Percentiles rank a stretch among this genome's conserved stretches.
Evolutionary conservation across 2,329 filamentous ascomycete genomes (phyloP).

Genomic region (Didymellaceae sp.): DNA sequence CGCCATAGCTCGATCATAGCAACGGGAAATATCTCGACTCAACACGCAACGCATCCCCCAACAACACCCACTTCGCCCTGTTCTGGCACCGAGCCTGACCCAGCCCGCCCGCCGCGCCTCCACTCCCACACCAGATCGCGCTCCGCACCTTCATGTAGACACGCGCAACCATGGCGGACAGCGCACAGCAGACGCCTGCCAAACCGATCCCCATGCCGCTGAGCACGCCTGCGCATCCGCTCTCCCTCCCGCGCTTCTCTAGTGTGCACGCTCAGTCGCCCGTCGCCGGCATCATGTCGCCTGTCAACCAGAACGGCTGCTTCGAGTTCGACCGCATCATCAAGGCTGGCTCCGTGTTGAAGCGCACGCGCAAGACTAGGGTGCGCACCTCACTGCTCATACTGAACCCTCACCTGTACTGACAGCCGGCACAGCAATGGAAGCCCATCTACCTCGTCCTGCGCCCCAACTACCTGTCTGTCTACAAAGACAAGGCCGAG

Average conservation of each 20-base stretch:
- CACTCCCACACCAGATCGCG: background rate
- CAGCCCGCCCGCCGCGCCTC: background rate
- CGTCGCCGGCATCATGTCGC: constrained; percentile 69
- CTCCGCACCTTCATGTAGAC: constrained; percentile 20
- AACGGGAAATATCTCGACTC: constrained; percentile 6
- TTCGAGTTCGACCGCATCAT: constrained; percentile 95
- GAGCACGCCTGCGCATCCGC: constrained; percentile 24
- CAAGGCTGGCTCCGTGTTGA: constrained; percentile 84
- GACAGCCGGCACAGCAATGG: constrained; percentile 71
- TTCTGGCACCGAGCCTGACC: too few species aligned
- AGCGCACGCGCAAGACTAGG: constrained; percentile 93
- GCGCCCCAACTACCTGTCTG: constrained; percentile 84
- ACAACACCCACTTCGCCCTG: too few species aligned
- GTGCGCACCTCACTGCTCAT: constrained; percentile 43
- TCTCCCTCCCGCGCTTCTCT: constrained; percentile 34
- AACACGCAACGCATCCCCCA: background rate
- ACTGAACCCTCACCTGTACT: too few species aligned
- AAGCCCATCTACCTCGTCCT: constrained; percentile 88
- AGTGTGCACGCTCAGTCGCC: constrained; percentile 27
- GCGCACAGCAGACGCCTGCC: constrained; percentile 33
- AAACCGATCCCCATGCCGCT: constrained; percentile 27
- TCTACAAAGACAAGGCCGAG: constrained; percentile 92
- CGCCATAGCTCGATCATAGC: constrained; percentile 17
- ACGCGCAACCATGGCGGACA: constrained; percentile 33
- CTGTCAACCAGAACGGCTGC: constrained; percentile 92